Base-by-base conservation (phyloP, 371 early-diverging fungal species). In the Lichtheimia corymbifera region DNA sequence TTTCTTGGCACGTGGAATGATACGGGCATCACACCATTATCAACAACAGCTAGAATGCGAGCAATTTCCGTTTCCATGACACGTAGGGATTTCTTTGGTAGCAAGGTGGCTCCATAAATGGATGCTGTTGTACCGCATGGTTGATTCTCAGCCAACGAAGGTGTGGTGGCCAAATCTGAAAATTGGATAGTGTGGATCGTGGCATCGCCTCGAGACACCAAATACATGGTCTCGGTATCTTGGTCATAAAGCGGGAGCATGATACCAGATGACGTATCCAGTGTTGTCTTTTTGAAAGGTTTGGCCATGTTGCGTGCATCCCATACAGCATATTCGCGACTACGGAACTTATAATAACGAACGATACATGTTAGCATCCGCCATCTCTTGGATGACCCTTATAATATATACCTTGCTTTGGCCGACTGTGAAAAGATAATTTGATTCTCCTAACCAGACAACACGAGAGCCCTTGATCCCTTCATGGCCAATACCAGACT, bases 61-160 rank as follows among this genome's bases (percentile, higher is more conserved):
- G 79, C 85, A 50, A 93, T 71, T 70, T 95, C 93, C 27, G 91
- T 83, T 41, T 78, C 76, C 92, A 93, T 92, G 7, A 92, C 91
- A 64, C 88, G 72, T 63, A 93, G 51, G 2, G 73, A 62, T n/a
- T 67, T 66, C 65, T 95, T 95, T 15, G 91, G 92, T 5, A 89
- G 56, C 24, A 93, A 72, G 0, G 86, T 73, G 0, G 84, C 91
- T 14, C 88, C 90, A 28, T 68, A 70, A 20, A 83, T 51, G 25
- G 83, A 68, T 7, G 68, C 64, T 13, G 73, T 70, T 14, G 82
- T 65, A 15, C 77, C 66, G 54, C 80, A 79, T 1, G 83, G 68
- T 44, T 76, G 77, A 25, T 83, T 80, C 53, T 83, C 85, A 4
- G 74, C 70, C 50, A 87, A 61, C 24, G 73, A 64, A 5, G 84